Conservation (phyloP, 2,329 filamentous ascomycete genomes). For the Paracoccidioides lutzii region DNA sequence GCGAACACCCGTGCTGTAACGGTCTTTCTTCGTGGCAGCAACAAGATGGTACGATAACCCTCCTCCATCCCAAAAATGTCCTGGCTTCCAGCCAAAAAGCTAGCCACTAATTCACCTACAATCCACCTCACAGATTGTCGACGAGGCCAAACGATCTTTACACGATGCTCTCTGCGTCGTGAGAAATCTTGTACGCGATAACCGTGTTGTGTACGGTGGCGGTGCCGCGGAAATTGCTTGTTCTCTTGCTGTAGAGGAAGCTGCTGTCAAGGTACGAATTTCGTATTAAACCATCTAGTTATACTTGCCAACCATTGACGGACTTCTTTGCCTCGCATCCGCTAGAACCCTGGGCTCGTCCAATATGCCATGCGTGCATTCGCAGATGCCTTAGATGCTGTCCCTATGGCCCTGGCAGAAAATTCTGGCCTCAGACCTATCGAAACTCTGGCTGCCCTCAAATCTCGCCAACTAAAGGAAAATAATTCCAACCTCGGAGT, state of each 20-base stretch:
- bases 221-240: conserved; percentile 96
- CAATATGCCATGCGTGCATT: conserved; percentile 99
- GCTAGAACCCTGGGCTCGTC: conserved; percentile 77
- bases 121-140: conserved; percentile 60
- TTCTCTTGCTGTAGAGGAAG: conserved; percentile 89
- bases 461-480: conserved; percentile 91
- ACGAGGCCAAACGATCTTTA: conserved; percentile 93
- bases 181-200: conserved; percentile 88
- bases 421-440: conserved; percentile 95
- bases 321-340: conserved; percentile 2
- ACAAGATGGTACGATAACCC: conserved; percentile 73
- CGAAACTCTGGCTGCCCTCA: conserved; percentile 85
- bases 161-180: conserved; percentile 97
- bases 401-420: conserved; percentile 93
- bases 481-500: conserved; percentile 70
- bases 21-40: conserved; percentile 90
- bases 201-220: conserved; percentile 93
- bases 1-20: conserved; percentile 96
- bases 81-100: no score
- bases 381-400: conserved; percentile 79
- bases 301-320: neutral
- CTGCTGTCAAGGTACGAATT: conserved; percentile 56
- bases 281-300: neutral
- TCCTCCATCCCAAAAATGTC: neutral
- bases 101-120: neutral